A percentile compares a stretch with the other conserved stretches of the same genome.
These are phyloP conservation scores for Strobilomyces confusus DNA, from an alignment of 768 basidiomycete genomes.

Conservation along the genomic window DNA sequence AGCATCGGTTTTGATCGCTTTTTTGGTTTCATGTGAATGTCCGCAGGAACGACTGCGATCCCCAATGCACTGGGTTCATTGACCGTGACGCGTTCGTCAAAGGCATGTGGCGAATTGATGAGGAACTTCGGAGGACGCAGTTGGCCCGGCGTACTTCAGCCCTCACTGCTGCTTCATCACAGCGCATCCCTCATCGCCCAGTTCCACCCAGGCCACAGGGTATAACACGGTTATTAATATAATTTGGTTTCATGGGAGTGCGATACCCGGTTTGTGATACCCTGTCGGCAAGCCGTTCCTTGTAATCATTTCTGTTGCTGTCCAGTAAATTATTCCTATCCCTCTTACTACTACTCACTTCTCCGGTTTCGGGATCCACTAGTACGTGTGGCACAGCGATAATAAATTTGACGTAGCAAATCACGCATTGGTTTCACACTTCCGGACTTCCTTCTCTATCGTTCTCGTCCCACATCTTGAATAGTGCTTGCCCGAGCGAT, in stretches of 20 bases:
- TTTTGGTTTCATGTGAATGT: background rate
- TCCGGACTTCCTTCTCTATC: slow-evolving; percentile 44
- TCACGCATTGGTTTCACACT: slow-evolving; percentile 22
- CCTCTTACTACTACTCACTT: background rate
- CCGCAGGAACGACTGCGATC: slow-evolving; percentile 68
- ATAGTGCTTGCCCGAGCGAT: slow-evolving; percentile 40
- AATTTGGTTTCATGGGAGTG: background rate
- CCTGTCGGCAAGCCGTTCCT: slow-evolving; percentile 1
- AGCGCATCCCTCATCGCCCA: slow-evolving; percentile 33
- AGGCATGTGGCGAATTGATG: slow-evolving; percentile 87
- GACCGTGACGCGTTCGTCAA: slow-evolving; percentile 63
- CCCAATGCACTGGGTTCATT: slow-evolving; percentile 49
- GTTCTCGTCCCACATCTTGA: slow-evolving; percentile 42
- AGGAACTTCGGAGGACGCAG: slow-evolving; percentile 67
- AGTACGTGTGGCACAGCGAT: background rate
- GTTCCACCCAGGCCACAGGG: slow-evolving; percentile 17
- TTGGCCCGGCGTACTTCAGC: slow-evolving; percentile 31
- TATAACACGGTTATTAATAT: slow-evolving; percentile 13
- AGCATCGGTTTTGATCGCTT: slow-evolving; percentile 5
- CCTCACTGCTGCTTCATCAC: slow-evolving; percentile 31
- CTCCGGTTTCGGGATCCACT: background rate
- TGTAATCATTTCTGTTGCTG: background rate
- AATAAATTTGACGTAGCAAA: background rate
- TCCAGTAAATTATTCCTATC: slow-evolving; percentile 15
- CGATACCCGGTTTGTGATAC: slow-evolving; percentile 22